Evolutionary conservation across 176 grass and related monocot genomes (phyloP).

Genomic region (Poa pratensis): DNA sequence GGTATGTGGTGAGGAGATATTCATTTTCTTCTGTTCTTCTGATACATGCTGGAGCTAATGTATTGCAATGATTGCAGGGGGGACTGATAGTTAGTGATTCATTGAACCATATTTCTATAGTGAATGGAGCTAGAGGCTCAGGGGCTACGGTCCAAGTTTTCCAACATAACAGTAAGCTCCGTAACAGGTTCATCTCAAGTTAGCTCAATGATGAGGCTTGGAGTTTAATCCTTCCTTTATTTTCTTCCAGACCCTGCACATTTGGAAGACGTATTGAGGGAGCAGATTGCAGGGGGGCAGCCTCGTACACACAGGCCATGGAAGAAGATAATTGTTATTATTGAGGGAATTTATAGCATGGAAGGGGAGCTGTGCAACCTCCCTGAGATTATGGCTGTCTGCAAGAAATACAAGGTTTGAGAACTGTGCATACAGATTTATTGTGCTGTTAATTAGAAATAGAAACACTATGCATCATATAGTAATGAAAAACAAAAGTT

Average conservation of each 20-base stretch:
- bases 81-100: slow-evolving; percentile 92
- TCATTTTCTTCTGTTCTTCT: slow-evolving; percentile 23
- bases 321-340: slow-evolving; percentile 97
- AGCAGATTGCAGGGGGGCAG: slow-evolving; percentile 83
- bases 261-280: slow-evolving; percentile 87
- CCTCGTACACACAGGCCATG: slow-evolving; percentile 92
- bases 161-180: slow-evolving; percentile 94
- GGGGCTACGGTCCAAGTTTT: slow-evolving; percentile 81
- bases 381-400: slow-evolving; percentile 85
- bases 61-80: slow-evolving; percentile 59
- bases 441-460: slow-evolving; percentile 21
- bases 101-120: slow-evolving; percentile 96
- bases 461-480: slow-evolving; percentile 13
- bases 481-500: slow-evolving; percentile 4
- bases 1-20: slow-evolving; percentile 43
- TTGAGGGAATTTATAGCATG: slow-evolving; percentile 98
- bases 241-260: slow-evolving; percentile 67
- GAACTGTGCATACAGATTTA: slow-evolving; percentile 7
- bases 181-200: slow-evolving; percentile 27
- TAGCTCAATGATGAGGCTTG: not conserved
- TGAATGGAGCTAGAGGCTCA: slow-evolving; percentile 90
- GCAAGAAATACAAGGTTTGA: slow-evolving; percentile 95
- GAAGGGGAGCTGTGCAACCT: slow-evolving; percentile 93
- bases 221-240: slow-evolving; percentile 18
- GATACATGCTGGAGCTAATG: slow-evolving; percentile 22